Percentiles rank a stretch among this genome's conserved stretches.
phyloP scores from a whole-genome alignment of 164 flowering plant genomes.

The Kingdonia uniflora region DNA sequence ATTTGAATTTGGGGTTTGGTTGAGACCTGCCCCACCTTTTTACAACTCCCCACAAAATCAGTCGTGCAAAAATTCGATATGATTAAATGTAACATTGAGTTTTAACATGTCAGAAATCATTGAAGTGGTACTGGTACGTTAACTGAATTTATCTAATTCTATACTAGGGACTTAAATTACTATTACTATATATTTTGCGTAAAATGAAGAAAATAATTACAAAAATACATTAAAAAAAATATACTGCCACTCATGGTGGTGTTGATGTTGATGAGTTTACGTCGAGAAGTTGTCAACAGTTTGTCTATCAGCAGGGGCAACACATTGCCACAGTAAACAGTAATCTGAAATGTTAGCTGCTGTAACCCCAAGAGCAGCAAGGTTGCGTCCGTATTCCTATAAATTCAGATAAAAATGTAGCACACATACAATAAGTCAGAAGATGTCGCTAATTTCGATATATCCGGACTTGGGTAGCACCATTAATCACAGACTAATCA shows the following conservation, averaged over 20 bases:
- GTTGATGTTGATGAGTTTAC: background rate
- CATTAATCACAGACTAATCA: no score
- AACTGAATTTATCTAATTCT: background rate
- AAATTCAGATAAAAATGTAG: background rate
- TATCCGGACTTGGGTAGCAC: no score
- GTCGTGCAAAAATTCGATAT: no score
- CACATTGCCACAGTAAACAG: conserved; percentile 74
- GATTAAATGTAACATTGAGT: no score
- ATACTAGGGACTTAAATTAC: background rate
- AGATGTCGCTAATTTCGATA: no score
- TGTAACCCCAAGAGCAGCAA: conserved; percentile 58
- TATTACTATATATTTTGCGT: background rate
- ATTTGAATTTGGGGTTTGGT: no score
- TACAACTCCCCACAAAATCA: no score
- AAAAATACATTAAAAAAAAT: background rate
- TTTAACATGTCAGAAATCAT: no score
- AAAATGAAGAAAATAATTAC: background rate
- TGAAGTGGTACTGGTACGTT: background rate
- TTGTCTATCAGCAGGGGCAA: conserved; percentile 72
- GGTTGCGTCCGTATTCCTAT: conserved; percentile 88
- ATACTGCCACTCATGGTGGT: no score
- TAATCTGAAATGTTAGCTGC: conserved; percentile 56
- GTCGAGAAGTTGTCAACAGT: conserved; percentile 28
- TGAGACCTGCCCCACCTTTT: no score
- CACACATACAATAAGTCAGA: no score